Evolutionary conservation across 306 rosid genomes (phyloP).

Genomic region (Prunus mira): DNA sequence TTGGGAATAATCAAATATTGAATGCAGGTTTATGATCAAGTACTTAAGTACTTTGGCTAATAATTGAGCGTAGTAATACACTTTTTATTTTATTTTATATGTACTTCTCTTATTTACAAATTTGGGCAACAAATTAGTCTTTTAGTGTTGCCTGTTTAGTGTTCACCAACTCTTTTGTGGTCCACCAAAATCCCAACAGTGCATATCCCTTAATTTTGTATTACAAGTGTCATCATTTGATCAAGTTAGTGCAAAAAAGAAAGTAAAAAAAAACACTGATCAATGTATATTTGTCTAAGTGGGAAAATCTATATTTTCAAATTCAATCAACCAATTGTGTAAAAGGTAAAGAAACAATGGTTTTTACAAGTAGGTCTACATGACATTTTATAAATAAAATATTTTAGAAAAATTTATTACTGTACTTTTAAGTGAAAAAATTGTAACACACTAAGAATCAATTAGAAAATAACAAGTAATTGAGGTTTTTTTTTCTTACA

Average conservation of each 20-base stretch:
- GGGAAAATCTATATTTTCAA: not conserved
- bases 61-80: not conserved
- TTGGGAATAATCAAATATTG: not conserved
- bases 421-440: too few relatives aligned
- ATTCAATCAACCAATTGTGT: too few relatives aligned
- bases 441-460: fast-evolving
- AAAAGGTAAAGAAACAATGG: too few relatives aligned
- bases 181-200: constrained; percentile 1
- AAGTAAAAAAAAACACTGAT: too few relatives aligned
- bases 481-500: too few relatives aligned
- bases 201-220: not conserved
- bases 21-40: not conserved
- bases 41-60: not conserved
- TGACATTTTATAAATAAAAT: too few relatives aligned
- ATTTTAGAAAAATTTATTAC: too few relatives aligned
- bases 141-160: too few relatives aligned
- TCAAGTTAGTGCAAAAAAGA: not conserved
- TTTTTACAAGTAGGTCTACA: too few relatives aligned
- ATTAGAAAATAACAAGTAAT: too few relatives aligned
- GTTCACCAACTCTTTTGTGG: not conserved
- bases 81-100: not conserved
- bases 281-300: not conserved
- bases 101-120: not conserved
- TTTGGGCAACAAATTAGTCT: not conserved
- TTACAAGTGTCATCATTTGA: not conserved